Conservation (phyloP, 2,329 filamentous ascomycete species). For the Capronia epimyces region DNA sequence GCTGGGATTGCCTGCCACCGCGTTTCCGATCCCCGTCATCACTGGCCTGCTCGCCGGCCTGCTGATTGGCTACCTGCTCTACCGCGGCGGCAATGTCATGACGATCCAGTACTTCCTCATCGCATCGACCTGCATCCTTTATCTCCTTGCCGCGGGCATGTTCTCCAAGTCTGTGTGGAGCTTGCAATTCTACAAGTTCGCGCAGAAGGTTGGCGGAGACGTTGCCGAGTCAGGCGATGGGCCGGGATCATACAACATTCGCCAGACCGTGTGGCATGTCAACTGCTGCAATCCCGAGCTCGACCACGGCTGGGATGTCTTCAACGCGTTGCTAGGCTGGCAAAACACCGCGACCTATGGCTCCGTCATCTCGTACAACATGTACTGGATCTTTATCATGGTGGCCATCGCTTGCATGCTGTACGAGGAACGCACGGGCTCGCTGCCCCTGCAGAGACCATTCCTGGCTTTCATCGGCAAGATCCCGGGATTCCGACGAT, state of each 20-base stretch:
- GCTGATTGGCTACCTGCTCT: slow-evolving; percentile 66
- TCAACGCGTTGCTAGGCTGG: slow-evolving; percentile 83
- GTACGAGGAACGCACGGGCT: slow-evolving; percentile 52
- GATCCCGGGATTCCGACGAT: slow-evolving; percentile 27
- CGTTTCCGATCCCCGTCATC: slow-evolving; percentile 73
- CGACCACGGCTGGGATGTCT: slow-evolving; percentile 76
- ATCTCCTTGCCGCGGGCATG: slow-evolving; percentile 75
- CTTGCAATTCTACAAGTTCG: slow-evolving; percentile 66
- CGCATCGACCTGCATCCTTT: slow-evolving; percentile 72
- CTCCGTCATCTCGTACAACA: slow-evolving; percentile 77
- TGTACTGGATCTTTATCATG: slow-evolving; percentile 77
- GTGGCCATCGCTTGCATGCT: slow-evolving; percentile 58
- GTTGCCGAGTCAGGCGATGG: slow-evolving; percentile 59
- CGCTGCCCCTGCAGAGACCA: slow-evolving; percentile 23
- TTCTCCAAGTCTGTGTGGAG: slow-evolving; percentile 75
- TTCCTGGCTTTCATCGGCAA: slow-evolving; percentile 23
- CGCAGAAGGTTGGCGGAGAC: slow-evolving; percentile 51
- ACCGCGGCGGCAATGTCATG: slow-evolving; percentile 63
- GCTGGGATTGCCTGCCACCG: slow-evolving; percentile 65
- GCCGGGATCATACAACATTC: slow-evolving; percentile 72
- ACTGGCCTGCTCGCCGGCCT: slow-evolving; percentile 65
- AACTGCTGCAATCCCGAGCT: slow-evolving; percentile 73
- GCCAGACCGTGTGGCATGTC: slow-evolving; percentile 73
- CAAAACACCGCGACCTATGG: slow-evolving; percentile 82
- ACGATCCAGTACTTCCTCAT: slow-evolving; percentile 72